Conservation (phyloP, 2,329 filamentous ascomycete genomes). For the Alternaria postmessia region DNA sequence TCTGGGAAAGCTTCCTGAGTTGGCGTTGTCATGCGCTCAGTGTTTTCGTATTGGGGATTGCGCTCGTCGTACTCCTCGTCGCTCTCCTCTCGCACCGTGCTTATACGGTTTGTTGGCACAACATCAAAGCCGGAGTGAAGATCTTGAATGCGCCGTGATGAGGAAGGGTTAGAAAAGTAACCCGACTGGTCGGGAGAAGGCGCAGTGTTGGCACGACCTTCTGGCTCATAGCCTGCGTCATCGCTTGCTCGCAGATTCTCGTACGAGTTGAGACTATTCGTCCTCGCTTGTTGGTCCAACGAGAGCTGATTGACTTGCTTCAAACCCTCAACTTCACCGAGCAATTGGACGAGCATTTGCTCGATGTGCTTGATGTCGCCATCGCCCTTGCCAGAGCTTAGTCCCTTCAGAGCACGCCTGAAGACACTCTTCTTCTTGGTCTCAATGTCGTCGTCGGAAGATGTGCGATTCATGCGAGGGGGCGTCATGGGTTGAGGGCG, state of each 20-base stretch:
- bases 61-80: slow-evolving; percentile 77
- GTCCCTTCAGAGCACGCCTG: slow-evolving; percentile 87
- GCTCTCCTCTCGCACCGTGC: slow-evolving; percentile 83
- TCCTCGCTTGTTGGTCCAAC: slow-evolving; percentile 42
- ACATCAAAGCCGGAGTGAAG: slow-evolving; percentile 61
- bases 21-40: slow-evolving; percentile 69
- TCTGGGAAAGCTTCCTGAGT: slow-evolving; percentile 60
- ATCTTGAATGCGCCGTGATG: slow-evolving; percentile 54
- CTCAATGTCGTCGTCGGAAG: slow-evolving; percentile 64
- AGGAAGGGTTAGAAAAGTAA: slow-evolving; percentile 70
- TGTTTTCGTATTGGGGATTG: slow-evolving; percentile 66
- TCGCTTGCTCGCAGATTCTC: slow-evolving; percentile 75
- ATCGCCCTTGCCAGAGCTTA: slow-evolving; percentile 80
- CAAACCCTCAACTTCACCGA: slow-evolving; percentile 84
- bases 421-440: slow-evolving; percentile 94
- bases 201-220: slow-evolving; percentile 79
- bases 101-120: slow-evolving; percentile 78
- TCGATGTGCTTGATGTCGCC: slow-evolving; percentile 85
- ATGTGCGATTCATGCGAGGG: slow-evolving; percentile 65
- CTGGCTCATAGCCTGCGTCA: slow-evolving; percentile 80
- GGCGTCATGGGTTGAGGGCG: slow-evolving; percentile 71
- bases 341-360: slow-evolving; percentile 77
- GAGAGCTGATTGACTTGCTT: slow-evolving; percentile 52
- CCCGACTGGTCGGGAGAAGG: slow-evolving; percentile 79
- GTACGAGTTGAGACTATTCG: slow-evolving; percentile 69